Evolutionary conservation across 805 yeast species (phyloP), one percentile per base, ranked within the genome.

Genomic region (Tetrapisispora arboricola): DNA sequence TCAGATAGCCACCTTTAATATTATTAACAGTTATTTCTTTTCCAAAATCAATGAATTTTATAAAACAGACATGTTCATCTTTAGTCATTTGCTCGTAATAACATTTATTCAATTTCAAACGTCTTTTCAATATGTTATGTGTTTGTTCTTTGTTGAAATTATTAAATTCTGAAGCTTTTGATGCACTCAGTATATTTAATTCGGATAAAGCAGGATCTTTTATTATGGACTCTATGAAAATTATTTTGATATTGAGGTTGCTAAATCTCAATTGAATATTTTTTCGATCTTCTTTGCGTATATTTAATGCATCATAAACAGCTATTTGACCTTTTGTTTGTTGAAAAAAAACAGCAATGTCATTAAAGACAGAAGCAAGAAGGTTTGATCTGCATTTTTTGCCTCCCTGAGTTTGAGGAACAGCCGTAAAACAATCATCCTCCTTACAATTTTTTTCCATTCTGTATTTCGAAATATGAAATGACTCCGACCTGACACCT

Each of bases 301-400:
- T 95, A 58, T 92, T 92, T 38, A 92, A 83, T 0, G 97, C 97
- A 62, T 92, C 99, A 61, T 84, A 92, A 18, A 92, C 84, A 5
- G 95, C 98, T 25, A 92, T 85, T 64, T 92, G 98, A 10, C 97
- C 97, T 54, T 76, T 76, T 46, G 80, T 85, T 22, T 73, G 72
- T 47, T 75, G 73, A 60, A 85, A 86, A 53, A 84, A 87, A 19
- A 68, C 65, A 41, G 73, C 57, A 59, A 90, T 78, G 56, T 86
- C 96, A 36, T 64, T 64, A 29, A 83, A 59, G 50, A 94, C 85
- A 30, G 74, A 71, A 35, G 73, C 67, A 32, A 81, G 69, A 18
- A 88, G 72, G 46, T 70, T 64, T 30, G 69, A 68, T 38, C 94
- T 74, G 38, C 78, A 64, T 36, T 63, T 66, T 15, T 66, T 63